Evolutionary conservation across 164 flowering plant species (phyloP), one percentile per base, ranked within the genome.

Genomic region (Chimonanthus praecox): DNA sequence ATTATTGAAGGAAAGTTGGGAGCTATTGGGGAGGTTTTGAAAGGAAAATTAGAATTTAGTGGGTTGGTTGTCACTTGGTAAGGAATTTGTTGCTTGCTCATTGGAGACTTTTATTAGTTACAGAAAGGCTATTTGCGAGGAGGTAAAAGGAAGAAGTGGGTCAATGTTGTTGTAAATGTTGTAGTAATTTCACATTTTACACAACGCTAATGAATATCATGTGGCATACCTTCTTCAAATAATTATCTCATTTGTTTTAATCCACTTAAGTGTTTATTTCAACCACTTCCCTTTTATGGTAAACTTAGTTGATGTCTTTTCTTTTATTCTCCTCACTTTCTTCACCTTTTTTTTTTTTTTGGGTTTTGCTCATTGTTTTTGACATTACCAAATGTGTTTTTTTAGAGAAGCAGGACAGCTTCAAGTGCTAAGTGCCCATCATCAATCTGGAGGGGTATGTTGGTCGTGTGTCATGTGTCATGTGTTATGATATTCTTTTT

Each of bases 371-470:
- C 2, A 6, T 71, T 58, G 45, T 71, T 71, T 18, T 58, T 71
- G 11, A 2, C 33, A 58, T 48, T 68, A 33, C 6, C 51, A 10
- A 62, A 18, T 73, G 11, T 48, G 54, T 9, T 66, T 64, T 60
- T 43, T 74, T 86, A 91, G 99, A 85, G 87, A 92, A 91, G 63
- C 98, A 16, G 98, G 95, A 73, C 87, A 88, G 74, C 99, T 96
- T 77, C 92, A 96, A 80, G 97, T 91, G 75, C 88, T 94, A 46
- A 92, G 98, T 78, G 94, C 97, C 51, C 92, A 91, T 78, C 98
- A 92, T 82, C 98, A 92, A 75, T 92, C 98, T 71, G 98, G 98
- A 82, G 97, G 98, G 90, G 96, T 92, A 89, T 70, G 13, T 8
- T 67, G 62, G 7, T 13, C 64, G 5, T 64, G 46, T 5, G 44